These are phyloP conservation scores for Litchi chinensis DNA, from an alignment of 345 rosid genomes.

Conservation along the genomic window DNA sequence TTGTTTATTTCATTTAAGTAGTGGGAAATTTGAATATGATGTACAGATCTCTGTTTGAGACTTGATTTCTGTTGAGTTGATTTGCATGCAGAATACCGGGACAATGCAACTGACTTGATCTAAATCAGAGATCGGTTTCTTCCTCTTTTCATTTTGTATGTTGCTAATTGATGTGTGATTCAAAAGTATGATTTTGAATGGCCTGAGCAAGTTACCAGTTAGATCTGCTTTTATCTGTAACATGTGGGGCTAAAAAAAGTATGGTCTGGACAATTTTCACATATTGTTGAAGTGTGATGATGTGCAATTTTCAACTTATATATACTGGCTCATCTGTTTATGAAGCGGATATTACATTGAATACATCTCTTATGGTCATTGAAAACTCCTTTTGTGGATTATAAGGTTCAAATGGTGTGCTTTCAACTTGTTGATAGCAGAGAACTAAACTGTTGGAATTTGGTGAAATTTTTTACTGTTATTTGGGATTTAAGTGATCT, in stretches of 20 bases:
- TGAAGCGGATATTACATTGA: not conserved
- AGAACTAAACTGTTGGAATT: not conserved
- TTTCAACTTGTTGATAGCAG: not conserved
- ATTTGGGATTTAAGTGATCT: not conserved
- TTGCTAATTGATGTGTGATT: not conserved
- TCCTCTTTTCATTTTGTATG: not conserved
- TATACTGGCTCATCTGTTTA: not conserved
- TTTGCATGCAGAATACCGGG: not conserved
- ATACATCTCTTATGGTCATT: not conserved
- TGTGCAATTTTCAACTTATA: not conserved
- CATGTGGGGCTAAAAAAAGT: not conserved
- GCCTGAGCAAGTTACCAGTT: not conserved
- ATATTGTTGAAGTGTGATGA: not conserved
- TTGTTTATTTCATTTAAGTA: not conserved
- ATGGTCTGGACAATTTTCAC: not conserved
- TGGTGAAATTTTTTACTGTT: not conserved
- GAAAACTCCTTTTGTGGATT: not conserved
- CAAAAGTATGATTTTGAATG: not conserved
- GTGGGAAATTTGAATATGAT: not conserved
- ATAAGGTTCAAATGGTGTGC: not conserved
- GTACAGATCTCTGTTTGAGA: not conserved
- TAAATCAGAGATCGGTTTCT: not conserved
- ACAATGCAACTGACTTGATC: not conserved
- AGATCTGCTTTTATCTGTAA: not conserved
- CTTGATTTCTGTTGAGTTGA: not conserved